A percentile compares a stretch with the other conserved stretches of the same genome.
Conservation (phyloP, 192 early-diverging fungal genomes). For the Podila epicladia region DNA sequence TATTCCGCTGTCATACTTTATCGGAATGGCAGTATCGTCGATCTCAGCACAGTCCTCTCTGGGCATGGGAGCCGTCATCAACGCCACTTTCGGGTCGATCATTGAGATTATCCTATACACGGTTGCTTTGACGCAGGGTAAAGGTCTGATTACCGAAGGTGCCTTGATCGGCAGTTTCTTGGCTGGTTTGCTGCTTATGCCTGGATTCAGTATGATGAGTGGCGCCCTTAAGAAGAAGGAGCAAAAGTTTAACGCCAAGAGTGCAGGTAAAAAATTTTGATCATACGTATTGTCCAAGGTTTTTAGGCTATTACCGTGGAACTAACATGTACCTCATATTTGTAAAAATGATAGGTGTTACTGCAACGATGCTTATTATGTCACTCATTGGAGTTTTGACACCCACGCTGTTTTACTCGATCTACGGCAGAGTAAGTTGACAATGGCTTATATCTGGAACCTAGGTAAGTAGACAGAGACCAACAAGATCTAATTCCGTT, state of each 20-base stretch:
- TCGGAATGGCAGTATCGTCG: conserved; percentile 96
- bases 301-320: not conserved
- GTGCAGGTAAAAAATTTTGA: conserved; percentile 68
- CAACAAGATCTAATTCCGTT: conserved; percentile 1
- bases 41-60: conserved; percentile 95
- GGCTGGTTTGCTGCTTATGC: conserved; percentile 89
- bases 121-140: conserved; percentile 89
- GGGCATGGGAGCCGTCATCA: conserved; percentile 95
- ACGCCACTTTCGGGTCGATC: conserved; percentile 97
- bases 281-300: not conserved
- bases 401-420: conserved; percentile 94
- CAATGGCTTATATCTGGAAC: too few species aligned
- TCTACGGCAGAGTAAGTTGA: conserved; percentile 74
- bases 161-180: conserved; percentile 92
- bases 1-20: conserved; percentile 95
- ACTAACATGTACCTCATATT: not conserved
- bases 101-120: conserved; percentile 96
- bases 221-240: conserved; percentile 92
- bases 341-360: conserved; percentile 70
- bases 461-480: not conserved
- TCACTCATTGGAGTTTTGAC: conserved; percentile 92
- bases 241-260: conserved; percentile 94
- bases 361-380: conserved; percentile 95
- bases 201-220: conserved; percentile 93
- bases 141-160: conserved; percentile 88